Base-by-base conservation (phyloP, 352 stramenopile species). In the Proteromonas lacertae region DNA sequence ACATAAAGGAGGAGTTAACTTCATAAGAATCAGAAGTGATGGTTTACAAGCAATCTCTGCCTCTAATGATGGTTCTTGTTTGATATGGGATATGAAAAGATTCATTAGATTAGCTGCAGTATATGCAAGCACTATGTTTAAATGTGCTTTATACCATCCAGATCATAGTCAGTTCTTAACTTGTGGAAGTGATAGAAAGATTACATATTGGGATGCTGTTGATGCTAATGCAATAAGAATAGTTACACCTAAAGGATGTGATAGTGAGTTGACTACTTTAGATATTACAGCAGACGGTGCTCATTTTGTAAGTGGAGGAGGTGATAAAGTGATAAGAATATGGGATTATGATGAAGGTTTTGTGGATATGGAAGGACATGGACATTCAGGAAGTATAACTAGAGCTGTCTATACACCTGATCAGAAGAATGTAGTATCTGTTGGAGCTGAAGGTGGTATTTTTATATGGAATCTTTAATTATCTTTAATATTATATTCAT, bases 381-480 rank as follows among this genome's bases (percentile, higher is more conserved):
- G 77, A 19, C 79, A 94, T 53, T 87, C 64, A 43, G 77, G 82
- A 29, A 57, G 55, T n/a, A 78, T 92, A 36, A 69, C 77, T 34
- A 64, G 65, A 14, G 69, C 92, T 24, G 73, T 69, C 38, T 74
- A 92, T 35, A 80, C 66, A 14, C 77, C 79, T 5, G 76, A 92
- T 50, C 56, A 80, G 34, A 66, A 64, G 12, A 67, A 65, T 29
- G 64, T 92, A 32, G 70, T 92, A 9, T 87, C 68, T 1, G 80
- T 93, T 28, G 80, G 77, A 18, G 59, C 60, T 1, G 77, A 90
- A 43, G 80, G 80, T 12, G 77, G 69, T 8, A 76, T 93, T 49
- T 89, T 92, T 53, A 71, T 93, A 45, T 93, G 80, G 80, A 57
- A 71, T n/a, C n/a, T n/a, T n/a, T n/a, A n/a, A n/a, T n/a, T n/a